Conservation (phyloP, 176 grass and related monocot species). For the Tillandsia leiboldiana region DNA sequence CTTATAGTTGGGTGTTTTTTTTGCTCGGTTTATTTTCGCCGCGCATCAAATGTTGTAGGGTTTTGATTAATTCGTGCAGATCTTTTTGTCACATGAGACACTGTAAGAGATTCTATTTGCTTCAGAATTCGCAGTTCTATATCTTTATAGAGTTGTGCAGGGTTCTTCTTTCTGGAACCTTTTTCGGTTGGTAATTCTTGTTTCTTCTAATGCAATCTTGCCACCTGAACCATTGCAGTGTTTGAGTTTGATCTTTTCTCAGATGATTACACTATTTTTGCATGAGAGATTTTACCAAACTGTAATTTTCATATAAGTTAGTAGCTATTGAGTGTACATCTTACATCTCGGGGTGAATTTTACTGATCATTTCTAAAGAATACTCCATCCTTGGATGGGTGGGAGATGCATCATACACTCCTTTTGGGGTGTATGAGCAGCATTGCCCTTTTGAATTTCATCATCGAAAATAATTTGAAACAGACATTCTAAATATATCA, state of each 20-base stretch:
- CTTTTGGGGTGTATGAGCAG: too few species aligned
- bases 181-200: neutral
- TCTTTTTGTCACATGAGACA: constrained; percentile 21
- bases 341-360: too few species aligned
- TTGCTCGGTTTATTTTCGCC: constrained; percentile 26
- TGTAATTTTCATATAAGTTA: too few species aligned
- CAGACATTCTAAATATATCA: too few species aligned
- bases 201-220: neutral
- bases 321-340: too few species aligned
- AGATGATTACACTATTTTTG: too few species aligned
- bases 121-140: neutral
- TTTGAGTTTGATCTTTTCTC: neutral
- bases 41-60: constrained; percentile 31
- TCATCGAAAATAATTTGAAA: too few species aligned
- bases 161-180: neutral
- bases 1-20: constrained; percentile 27
- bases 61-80: constrained; percentile 14
- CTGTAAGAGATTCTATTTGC: constrained; percentile 16
- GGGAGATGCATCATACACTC: too few species aligned
- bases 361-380: too few species aligned
- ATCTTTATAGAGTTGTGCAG: neutral
- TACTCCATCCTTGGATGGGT: too few species aligned
- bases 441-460: too few species aligned
- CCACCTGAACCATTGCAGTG: neutral
- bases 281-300: too few species aligned